Base-by-base conservation (phyloP, 2,329 filamentous ascomycete species). In the Pseudomassariella vexata region DNA sequence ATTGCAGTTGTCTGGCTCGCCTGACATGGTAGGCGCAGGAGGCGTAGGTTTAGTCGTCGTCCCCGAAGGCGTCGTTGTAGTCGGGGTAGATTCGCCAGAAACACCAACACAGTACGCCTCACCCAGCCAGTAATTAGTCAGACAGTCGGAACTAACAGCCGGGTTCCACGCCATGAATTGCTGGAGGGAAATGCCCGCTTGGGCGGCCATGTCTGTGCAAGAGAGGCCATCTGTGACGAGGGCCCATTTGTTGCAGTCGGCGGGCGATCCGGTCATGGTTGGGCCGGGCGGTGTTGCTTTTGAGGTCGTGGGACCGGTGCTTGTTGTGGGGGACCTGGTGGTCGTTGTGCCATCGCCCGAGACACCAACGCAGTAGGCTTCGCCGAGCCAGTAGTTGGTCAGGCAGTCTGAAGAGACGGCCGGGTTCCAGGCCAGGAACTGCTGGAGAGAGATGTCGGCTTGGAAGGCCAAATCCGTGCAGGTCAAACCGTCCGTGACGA, bases 341-440 rank as follows among this genome's bases (percentile, higher is more conserved):
- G 17, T 9, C 6, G 18, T 19, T 5, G 16, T 19, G 27, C 14
- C 16, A n/a, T n/a, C 5, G 16, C n/a, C 12, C 5, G 15, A 6
- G 27, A 19, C 16, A 9, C 27, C 27, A 9, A 29, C 34, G 22
- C 40, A 43, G 23, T 43, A 43, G 8, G 36, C 34, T 5, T 43
- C 19, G 6, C 34, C 39, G 17, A 34, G 9, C 40, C 39, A 43
- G 34, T 39, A 43, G 24, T 37, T 37, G 10, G 24, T 28, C 9
- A 26, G 15, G 16, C 45, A 48, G 35, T 48, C 40, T 7, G 19
- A 24, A 9, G 35, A 38, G 30, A 48, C 30, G 16, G 42, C 42
- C 3, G 42, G 46, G 34, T 49, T 40, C 41, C 38, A 44, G 7
- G 20, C 34, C 28, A 32, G 28, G 34, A 44, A 46, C 20, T 33